phyloP scores from a whole-genome alignment of 257 asterid species.

The Coffea eugenioides region DNA sequence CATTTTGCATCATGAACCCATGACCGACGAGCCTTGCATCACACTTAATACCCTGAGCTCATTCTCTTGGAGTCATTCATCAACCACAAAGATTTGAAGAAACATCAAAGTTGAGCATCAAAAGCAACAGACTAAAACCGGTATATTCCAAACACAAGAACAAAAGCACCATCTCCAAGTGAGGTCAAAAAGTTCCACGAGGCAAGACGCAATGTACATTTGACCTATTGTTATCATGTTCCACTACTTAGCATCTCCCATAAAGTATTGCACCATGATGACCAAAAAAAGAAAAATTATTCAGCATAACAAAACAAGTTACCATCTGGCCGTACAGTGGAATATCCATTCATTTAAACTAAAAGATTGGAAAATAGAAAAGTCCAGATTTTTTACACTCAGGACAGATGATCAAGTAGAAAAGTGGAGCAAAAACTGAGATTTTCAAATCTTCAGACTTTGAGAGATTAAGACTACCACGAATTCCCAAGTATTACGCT shows the following conservation, averaged over 20 bases:
- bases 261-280: neutral
- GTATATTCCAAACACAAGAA: neutral
- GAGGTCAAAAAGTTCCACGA: neutral
- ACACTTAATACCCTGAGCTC: neutral
- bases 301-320: neutral
- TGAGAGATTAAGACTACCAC: neutral
- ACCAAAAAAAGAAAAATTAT: no score
- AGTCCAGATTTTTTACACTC: neutral
- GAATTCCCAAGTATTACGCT: neutral
- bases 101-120: neutral
- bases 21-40: neutral
- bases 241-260: neutral
- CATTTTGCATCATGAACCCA: neutral
- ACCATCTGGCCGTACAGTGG: no score
- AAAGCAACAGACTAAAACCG: constrained; percentile 9
- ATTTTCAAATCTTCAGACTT: neutral
- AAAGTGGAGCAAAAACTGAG: neutral
- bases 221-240: neutral
- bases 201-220: neutral
- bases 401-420: neutral
- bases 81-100: no score
- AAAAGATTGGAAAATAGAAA: neutral
- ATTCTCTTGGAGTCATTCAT: neutral
- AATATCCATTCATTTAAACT: neutral
- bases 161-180: no score